A percentile compares a stretch with the other conserved stretches of the same genome.
Conservation (phyloP, 495 filamentous ascomycete species). For the Xylaria scruposa region DNA sequence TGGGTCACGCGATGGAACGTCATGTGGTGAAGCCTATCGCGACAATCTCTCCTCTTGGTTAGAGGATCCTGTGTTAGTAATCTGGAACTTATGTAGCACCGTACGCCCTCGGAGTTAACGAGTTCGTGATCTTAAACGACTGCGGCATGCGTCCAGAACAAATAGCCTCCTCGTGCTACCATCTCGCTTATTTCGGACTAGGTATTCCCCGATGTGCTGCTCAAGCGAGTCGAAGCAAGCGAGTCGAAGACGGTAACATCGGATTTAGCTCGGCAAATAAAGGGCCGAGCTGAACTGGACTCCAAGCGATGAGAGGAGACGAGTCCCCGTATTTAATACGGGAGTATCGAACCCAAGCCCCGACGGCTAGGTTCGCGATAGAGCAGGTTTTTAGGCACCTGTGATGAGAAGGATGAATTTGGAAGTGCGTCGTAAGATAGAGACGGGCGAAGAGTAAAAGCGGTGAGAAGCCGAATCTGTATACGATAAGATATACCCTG, state of each 20-base stretch:
- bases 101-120: not conserved
- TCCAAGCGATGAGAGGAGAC: not conserved
- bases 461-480: not conserved
- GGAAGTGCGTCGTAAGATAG: not conserved
- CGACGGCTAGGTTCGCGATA: not conserved
- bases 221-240: not conserved
- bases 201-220: not conserved
- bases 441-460: not conserved
- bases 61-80: not conserved
- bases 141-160: not conserved
- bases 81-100: not conserved
- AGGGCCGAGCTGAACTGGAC: not conserved
- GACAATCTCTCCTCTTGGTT: not conserved
- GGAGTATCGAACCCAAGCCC: not conserved
- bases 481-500: not conserved
- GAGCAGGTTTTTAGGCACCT: not conserved
- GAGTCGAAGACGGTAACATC: not conserved
- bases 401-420: not conserved
- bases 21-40: too few relatives aligned
- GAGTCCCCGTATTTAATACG: too few relatives aligned
- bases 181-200: not conserved
- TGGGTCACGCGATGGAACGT: not conserved
- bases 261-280: not conserved
- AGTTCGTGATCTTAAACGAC: not conserved
- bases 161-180: not conserved